Conservation (phyloP, 352 stramenopile species). For the Thraustochytrium sp. region DNA sequence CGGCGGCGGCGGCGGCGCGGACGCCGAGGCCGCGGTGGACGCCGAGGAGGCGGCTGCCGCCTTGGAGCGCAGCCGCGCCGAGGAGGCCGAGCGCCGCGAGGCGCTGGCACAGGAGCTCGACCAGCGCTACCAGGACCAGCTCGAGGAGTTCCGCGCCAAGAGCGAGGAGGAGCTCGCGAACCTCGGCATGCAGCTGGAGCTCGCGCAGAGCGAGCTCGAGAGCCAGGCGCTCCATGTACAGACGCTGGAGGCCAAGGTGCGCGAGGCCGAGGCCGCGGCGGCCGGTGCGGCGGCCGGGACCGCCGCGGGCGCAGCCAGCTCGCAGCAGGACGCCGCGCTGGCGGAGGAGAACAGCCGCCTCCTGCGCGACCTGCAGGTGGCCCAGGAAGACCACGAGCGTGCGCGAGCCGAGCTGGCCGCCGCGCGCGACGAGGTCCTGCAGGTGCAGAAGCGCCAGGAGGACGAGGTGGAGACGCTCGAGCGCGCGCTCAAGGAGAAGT, state of each 20-base stretch:
- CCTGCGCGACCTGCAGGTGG: neutral
- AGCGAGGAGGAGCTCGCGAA: conserved; percentile 23
- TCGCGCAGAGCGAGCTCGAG: conserved; percentile 16
- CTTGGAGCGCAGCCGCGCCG: neutral
- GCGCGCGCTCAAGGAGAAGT: neutral
- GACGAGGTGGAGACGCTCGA: neutral
- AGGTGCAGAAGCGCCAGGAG: neutral
- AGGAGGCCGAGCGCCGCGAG: neutral
- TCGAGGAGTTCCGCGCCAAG: conserved; percentile 13
- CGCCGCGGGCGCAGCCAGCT: neutral
- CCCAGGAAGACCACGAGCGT: neutral
- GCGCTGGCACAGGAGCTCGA: neutral
- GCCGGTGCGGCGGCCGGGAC: neutral
- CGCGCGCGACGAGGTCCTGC: neutral
- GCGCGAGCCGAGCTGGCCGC: neutral
- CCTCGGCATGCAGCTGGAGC: conserved; percentile 28
- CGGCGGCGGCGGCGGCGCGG: too few relatives aligned
- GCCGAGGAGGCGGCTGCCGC: neutral
- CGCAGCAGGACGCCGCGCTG: neutral
- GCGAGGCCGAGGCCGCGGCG: neutral
- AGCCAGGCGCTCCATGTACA: neutral
- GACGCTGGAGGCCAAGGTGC: neutral
- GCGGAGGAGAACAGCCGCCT: conserved; percentile 21
- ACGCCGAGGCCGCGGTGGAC: neutral
- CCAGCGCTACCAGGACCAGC: conserved; percentile 9